Evolutionary conservation across 495 filamentous ascomycete genomes (phyloP), one percentile per base, ranked within the genome.

Genomic region (Lasiosphaeriaceae sp.): DNA sequence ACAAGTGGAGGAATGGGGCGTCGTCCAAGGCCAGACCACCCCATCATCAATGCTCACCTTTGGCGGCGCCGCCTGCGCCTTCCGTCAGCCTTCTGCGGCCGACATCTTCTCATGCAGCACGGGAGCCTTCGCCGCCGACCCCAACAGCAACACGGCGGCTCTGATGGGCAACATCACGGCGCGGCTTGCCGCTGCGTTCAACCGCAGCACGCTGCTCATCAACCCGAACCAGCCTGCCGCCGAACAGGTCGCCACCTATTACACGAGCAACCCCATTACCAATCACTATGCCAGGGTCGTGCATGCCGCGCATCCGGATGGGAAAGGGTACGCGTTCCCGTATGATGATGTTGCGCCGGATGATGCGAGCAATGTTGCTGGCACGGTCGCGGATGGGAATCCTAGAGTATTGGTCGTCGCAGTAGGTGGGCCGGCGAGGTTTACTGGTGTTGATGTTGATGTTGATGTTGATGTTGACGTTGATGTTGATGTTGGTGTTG

Each of bases 101-200:
- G 88, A 90, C 61, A 85, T 92, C 61, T 90, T 90, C 72, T 80
- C 74, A 58, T 89, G 87, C 75, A 84, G 77, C 61, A 83, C 79
- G n/a, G 88, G 88, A 0, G 81, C 86, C 0, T 92, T 92, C 65
- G 77, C 72, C n/a, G n/a, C n/a, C n/a, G n/a, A n/a, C n/a, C n/a
- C n/a, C n/a, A n/a, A 0, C 54, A 57, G 20, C 69, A 77, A 12
- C 75, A n/a, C 77, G 8, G 57, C 17, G 37, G 67, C 64, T 23
- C 59, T 68, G 57, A 66, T 70, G 65, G 75, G 76, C 2, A 75
- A 81, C 31, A 77, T 90, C 23, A 83, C 83, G 7, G 84, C 88
- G 0, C 77, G 88, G 19, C 68, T 92, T 21, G 80, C 83, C 1
- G 88, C 88, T 3, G 85, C 84, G 1, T 82, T 90, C 46, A 87